Evolutionary conservation across 2,329 filamentous ascomycete species (phyloP).

Genomic region (Aspergillus fischeri): DNA sequence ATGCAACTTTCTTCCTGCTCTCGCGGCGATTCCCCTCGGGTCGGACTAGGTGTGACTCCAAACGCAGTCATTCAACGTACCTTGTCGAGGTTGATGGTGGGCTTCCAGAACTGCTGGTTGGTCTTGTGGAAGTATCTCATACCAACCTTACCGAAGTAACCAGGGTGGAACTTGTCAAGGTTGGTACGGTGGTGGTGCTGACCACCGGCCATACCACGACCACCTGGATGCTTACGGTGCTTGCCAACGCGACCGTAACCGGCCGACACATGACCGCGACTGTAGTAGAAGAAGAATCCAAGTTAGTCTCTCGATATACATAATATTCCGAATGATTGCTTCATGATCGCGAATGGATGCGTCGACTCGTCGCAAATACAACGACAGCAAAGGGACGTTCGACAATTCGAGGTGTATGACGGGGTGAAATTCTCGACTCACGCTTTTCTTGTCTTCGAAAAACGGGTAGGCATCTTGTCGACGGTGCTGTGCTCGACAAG

Average conservation of each 20-base stretch:
- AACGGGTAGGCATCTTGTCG: slow-evolving; percentile 51
- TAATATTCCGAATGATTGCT: slow-evolving; percentile 1
- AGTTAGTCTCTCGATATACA: slow-evolving; percentile 9
- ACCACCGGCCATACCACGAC: slow-evolving; percentile 90
- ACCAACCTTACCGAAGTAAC: slow-evolving; percentile 98
- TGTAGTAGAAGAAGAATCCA: slow-evolving; percentile 35
- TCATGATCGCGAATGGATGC: background rate
- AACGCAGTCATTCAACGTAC: slow-evolving; percentile 47
- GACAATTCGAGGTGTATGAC: slow-evolving; percentile 15
- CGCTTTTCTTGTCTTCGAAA: slow-evolving; percentile 49
- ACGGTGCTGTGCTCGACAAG: slow-evolving; percentile 38
- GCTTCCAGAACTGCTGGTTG: slow-evolving; percentile 96
- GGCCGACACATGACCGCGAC: slow-evolving; percentile 96
- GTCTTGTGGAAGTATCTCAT: slow-evolving; percentile 97
- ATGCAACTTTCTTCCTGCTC: background rate
- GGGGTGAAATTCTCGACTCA: slow-evolving; percentile 32
- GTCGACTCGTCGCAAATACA: slow-evolving; percentile 9
- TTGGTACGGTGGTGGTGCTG: slow-evolving; percentile 98
- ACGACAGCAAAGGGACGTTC: slow-evolving; percentile 9
- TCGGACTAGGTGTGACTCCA: background rate
- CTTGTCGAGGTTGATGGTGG: slow-evolving; percentile 98
- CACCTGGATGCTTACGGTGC: slow-evolving; percentile 88
- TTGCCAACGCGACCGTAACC: slow-evolving; percentile 98
- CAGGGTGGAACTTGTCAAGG: slow-evolving; percentile 89
- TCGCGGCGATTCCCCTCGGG: background rate